Percentiles rank a stretch among this genome's conserved stretches.
Conservation (phyloP, 495 filamentous ascomycete genomes). For the Bombardia bombarda region DNA sequence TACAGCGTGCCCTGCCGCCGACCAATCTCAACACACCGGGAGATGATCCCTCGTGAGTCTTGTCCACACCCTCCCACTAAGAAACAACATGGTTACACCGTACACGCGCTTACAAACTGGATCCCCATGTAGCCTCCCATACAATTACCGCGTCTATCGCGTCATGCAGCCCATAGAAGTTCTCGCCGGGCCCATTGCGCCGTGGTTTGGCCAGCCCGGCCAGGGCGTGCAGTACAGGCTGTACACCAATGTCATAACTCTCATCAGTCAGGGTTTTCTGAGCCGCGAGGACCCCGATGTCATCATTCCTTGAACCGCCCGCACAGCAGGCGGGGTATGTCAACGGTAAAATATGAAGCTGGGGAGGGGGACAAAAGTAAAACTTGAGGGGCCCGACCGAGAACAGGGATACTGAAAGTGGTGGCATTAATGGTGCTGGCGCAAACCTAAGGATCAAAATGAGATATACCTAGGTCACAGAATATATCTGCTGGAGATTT, state of each 20-base stretch:
- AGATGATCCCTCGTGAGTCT: constrained; percentile 16
- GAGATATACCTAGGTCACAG: too few species aligned
- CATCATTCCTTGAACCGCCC: constrained; percentile 5
- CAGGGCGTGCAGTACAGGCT: constrained; percentile 42
- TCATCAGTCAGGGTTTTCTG: constrained; percentile 11
- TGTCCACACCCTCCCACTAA: too few species aligned
- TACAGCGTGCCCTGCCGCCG: constrained; percentile 46
- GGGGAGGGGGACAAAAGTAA: too few species aligned
- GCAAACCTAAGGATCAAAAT: too few species aligned
- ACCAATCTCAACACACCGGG: constrained; percentile 36
- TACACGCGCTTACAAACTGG: too few species aligned
- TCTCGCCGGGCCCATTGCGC: constrained; percentile 41
- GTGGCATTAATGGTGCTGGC: too few species aligned
- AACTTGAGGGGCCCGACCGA: too few species aligned
- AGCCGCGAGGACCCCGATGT: constrained; percentile 9
- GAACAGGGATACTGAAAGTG: too few species aligned
- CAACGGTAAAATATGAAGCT: too few species aligned
- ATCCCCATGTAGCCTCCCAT: constrained; percentile 27
- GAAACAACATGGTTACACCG: too few species aligned
- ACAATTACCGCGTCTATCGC: constrained; percentile 49
- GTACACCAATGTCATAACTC: constrained; percentile 5
- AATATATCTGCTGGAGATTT: too few species aligned
- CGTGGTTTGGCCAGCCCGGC: constrained; percentile 53
- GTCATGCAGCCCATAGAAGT: constrained; percentile 38
- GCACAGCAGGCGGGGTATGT: too few species aligned